A percentile compares a stretch with the other conserved stretches of the same genome.
Evolutionary conservation across 2,329 filamentous ascomycete species (phyloP).

Genomic region (Penicillium sp.): DNA sequence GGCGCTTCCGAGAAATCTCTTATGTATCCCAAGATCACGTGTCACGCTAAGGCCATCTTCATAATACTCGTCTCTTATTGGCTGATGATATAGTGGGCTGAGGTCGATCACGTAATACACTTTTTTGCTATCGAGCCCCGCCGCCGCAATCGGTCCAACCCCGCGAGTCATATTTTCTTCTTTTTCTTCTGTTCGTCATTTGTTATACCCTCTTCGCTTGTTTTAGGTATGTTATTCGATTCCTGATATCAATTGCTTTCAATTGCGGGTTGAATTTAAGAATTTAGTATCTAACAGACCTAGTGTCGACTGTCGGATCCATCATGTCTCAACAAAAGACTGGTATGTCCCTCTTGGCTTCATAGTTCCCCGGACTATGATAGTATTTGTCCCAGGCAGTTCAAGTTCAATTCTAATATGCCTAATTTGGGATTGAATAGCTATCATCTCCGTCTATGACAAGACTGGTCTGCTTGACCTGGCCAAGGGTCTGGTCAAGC

Average conservation of each 20-base stretch:
- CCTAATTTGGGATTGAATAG: constrained; percentile 40
- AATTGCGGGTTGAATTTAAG: background rate
- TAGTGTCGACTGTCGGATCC: constrained; percentile 29
- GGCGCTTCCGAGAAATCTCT: constrained; percentile 17
- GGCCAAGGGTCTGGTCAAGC: constrained; percentile 82
- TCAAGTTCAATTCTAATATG: constrained; percentile 15
- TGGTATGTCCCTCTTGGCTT: constrained; percentile 32
- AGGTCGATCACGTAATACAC: constrained; percentile 13
- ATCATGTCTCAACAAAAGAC: constrained; percentile 44
- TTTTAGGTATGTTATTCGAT: constrained; percentile 18
- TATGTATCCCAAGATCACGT: constrained; percentile 20
- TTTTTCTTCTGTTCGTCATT: constrained; percentile 21
- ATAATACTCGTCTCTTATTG: background rate
- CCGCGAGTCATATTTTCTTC: constrained; percentile 26
- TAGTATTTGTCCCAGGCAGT: constrained; percentile 18
- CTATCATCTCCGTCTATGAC: constrained; percentile 97
- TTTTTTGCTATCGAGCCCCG: constrained; percentile 5
- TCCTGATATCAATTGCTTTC: constrained; percentile 4
- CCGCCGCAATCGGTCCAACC: constrained; percentile 30
- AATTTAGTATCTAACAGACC: constrained; percentile 13
- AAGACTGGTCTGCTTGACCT: constrained; percentile 95
- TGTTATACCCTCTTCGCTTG: constrained; percentile 18
- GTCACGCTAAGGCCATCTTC: constrained; percentile 8
- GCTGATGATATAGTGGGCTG: background rate
- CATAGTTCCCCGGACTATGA: constrained; percentile 25